Percentiles rank a stretch among this genome's conserved stretches.
Evolutionary conservation across 2,329 filamentous ascomycete species (phyloP).

Genomic region (Neopestalotiopsis sp.): DNA sequence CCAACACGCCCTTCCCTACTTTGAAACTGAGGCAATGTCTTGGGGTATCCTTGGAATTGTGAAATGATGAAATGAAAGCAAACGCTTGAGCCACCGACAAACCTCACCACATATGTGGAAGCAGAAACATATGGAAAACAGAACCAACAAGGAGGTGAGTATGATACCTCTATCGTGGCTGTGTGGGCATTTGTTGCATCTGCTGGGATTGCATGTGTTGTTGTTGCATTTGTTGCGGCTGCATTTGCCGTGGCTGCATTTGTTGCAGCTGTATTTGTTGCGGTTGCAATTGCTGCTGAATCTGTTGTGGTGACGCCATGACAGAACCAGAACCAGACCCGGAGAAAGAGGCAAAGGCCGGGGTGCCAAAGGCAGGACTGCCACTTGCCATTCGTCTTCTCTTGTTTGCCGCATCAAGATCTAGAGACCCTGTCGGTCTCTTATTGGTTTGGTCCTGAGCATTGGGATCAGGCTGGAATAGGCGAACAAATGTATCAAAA

Average conservation of each 20-base stretch:
- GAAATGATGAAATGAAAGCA: not conserved
- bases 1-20: not conserved
- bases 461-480: not conserved
- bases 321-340: too few species aligned
- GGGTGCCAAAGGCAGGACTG: not conserved
- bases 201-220: too few species aligned
- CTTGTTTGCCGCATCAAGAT: not conserved
- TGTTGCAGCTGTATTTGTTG: too few species aligned
- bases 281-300: too few species aligned
- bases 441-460: not conserved
- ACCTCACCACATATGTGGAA: not conserved
- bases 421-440: not conserved
- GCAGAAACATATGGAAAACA: too few species aligned
- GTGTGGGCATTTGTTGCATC: too few species aligned
- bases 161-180: too few species aligned
- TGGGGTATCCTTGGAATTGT: not conserved
- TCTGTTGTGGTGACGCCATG: too few species aligned
- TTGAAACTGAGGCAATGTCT: not conserved
- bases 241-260: too few species aligned
- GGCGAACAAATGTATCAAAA: not conserved
- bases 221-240: too few species aligned
- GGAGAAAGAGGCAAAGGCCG: too few species aligned
- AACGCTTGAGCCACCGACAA: not conserved
- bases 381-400: not conserved
- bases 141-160: too few species aligned